These are phyloP conservation scores for Exserohilum rostratum DNA, from an alignment of 2,329 filamentous ascomycete species.

Conservation along the genomic window DNA sequence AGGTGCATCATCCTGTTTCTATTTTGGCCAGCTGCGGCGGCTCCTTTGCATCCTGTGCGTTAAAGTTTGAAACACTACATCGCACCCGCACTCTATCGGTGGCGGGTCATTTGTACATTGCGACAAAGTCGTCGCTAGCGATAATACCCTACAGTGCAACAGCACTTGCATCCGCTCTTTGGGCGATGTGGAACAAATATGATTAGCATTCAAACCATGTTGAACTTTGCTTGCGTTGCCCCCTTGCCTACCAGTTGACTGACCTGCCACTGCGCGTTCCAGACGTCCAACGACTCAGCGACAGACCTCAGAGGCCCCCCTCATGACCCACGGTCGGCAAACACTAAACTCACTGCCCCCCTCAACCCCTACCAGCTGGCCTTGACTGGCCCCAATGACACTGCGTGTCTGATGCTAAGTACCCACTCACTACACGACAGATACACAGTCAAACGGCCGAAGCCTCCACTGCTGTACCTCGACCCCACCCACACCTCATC, in stretches of 20 bases:
- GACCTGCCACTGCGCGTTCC: not conserved
- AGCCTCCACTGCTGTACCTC: not conserved
- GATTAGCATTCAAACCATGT: not conserved
- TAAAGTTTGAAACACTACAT: constrained; percentile 13
- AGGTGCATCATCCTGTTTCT: constrained; percentile 5
- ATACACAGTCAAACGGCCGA: constrained; percentile 6
- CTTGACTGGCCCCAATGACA: constrained; percentile 12
- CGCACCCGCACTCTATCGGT: not conserved
- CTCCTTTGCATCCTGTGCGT: constrained; percentile 5
- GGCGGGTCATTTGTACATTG: constrained; percentile 7
- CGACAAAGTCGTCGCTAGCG: constrained; percentile 9
- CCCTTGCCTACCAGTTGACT: not conserved
- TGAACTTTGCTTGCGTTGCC: not conserved
- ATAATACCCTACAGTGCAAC: constrained; percentile 22
- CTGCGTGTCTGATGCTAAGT: not conserved
- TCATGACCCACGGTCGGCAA: constrained; percentile 4
- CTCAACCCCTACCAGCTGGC: not conserved
- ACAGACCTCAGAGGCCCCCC: not conserved
- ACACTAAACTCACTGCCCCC: constrained; percentile 5
- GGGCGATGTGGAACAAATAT: constrained; percentile 6
- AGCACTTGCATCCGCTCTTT: constrained; percentile 8
- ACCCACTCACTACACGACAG: constrained; percentile 11
- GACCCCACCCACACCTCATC: constrained; percentile 11
- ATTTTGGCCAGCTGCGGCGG: constrained; percentile 3
- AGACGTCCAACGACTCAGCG: not conserved